These are phyloP conservation scores for Amesomyces nigricolor DNA, from an alignment of 2,329 filamentous ascomycete species.

Conservation along the genomic window DNA sequence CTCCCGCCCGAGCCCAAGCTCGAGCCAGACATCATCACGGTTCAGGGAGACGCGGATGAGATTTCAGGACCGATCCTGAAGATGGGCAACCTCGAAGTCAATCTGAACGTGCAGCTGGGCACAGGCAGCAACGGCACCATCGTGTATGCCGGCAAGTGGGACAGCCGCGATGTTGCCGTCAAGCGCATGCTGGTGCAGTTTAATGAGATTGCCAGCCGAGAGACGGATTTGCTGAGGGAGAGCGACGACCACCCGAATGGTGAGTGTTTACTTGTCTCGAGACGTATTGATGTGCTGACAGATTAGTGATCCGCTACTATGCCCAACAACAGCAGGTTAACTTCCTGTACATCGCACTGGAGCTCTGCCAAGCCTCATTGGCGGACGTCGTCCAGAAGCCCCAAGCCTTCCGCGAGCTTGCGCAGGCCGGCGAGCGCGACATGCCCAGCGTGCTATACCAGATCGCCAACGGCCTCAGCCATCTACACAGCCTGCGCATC, in stretches of 20 bases:
- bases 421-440: conserved; percentile 67
- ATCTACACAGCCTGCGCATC: conserved; percentile 86
- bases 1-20: conserved; percentile 47
- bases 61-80: conserved; percentile 54
- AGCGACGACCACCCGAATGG: conserved; percentile 92
- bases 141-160: conserved; percentile 91
- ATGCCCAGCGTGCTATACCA: conserved; percentile 78
- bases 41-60: conserved; percentile 53
- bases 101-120: conserved; percentile 58
- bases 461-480: conserved; percentile 80
- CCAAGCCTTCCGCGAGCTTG: conserved; percentile 59
- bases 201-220: conserved; percentile 90
- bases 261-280: conserved; percentile 30
- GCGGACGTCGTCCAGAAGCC: conserved; percentile 85
- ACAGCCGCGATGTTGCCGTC: conserved; percentile 86
- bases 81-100: conserved; percentile 60
- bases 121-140: conserved; percentile 95
- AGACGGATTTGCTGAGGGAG: conserved; percentile 83
- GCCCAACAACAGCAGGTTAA: conserved; percentile 82
- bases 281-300: conserved; percentile 9
- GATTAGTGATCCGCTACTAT: conserved; percentile 83
- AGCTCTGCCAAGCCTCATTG: conserved; percentile 87
- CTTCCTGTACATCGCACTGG: conserved; percentile 93
- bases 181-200: conserved; percentile 97
- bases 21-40: conserved; percentile 57